Base-by-base conservation (phyloP, 2,329 filamentous ascomycete genomes). In the Pseudogymnoascus sp. region DNA sequence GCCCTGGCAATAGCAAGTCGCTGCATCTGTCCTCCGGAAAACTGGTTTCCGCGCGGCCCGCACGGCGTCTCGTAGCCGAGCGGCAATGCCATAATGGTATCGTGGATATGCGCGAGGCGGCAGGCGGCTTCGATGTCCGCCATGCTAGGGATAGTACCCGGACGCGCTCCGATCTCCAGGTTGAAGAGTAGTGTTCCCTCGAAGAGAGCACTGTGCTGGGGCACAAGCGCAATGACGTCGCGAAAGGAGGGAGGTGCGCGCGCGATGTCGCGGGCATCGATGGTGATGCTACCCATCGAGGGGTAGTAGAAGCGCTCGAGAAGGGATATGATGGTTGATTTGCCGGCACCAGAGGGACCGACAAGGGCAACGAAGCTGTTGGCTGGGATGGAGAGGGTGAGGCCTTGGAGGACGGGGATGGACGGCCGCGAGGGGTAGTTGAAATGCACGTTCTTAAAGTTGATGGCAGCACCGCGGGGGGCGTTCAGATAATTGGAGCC, bases 321-420 rank as follows among this genome's bases (percentile, higher is more conserved):
- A 21, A 99, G 79, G n/a, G 91, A 91, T 2, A 91, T 92, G 36
- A 99, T 95, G 0, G 95, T 99, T 1, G 91, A 96, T 77, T 99
- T 99, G 65, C 95, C 95, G 65, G 95, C 95, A 65, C 95, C 95
- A 18, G 92, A 97, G 2, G 95, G 93, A 0, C 95, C 95, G 61
- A 99, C 96, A 67, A 99, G 93, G 62, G 95, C 96, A 25, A 99
- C 91, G 72, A 88, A 88, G 61, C 87, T 80, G 1, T 84, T 84
- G 0, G 84, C 77, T 38, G 79, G 75, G 61, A 89, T 82, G 0
- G 77, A 79, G 18, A 90, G 76, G 8, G 78, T 83, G 21, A 89
- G 76, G 2, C 78, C 79, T n/a, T 79, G 76, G 4, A 91, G 77
- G 14, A 89, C 83, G 14, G 78, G 77, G 6, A 80, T 75, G 38